Percentiles rank a stretch among this genome's conserved stretches.
phyloP scores from a whole-genome alignment of 108 stramenopile species.

The Stephanodiscus minutulus region DNA sequence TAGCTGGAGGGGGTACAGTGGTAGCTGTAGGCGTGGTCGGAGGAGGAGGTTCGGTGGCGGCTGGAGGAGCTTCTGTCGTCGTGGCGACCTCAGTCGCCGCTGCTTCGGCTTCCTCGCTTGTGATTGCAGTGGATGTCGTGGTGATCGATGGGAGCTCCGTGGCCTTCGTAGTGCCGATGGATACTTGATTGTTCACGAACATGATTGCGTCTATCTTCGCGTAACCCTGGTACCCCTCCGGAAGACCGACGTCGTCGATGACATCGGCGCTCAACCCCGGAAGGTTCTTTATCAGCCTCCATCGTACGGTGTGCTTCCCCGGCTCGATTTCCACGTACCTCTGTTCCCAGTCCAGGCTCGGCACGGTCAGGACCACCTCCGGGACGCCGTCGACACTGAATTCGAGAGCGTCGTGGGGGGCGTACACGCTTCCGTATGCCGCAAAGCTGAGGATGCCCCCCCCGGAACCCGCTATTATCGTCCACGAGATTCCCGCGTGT shows the following conservation, averaged over 20 bases:
- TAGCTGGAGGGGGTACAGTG: too few relatives aligned
- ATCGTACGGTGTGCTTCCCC: conserved; percentile 31
- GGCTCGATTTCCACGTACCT: conserved; percentile 19
- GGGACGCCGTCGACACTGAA: conserved; percentile 35
- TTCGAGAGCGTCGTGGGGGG: conserved; percentile 38
- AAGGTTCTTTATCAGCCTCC: conserved; percentile 43
- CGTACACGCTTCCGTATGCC: conserved; percentile 29
- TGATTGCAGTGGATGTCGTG: conserved; percentile 4
- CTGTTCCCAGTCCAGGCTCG: conserved; percentile 25
- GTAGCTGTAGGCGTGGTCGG: too few relatives aligned
- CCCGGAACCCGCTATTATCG: conserved; percentile 18
- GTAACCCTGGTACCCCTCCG: conserved; percentile 32
- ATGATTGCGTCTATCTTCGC: conserved; percentile 45
- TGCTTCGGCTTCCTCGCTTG: background rate
- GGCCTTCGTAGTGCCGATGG: background rate
- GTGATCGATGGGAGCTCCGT: conserved; percentile 7
- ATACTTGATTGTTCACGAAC: conserved; percentile 20
- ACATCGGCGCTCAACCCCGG: conserved; percentile 26
- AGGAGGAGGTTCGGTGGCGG: too few relatives aligned
- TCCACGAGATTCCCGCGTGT: conserved; percentile 23
- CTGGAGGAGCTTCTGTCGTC: too few relatives aligned
- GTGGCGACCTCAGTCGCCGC: conserved; percentile 7
- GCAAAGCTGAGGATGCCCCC: conserved; percentile 37
- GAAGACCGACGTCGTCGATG: conserved; percentile 28
- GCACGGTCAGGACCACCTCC: conserved; percentile 24